Evolutionary conservation across 2,329 filamentous ascomycete genomes (phyloP), one percentile per base, ranked within the genome.

Genomic region (Aspergillus sp.): DNA sequence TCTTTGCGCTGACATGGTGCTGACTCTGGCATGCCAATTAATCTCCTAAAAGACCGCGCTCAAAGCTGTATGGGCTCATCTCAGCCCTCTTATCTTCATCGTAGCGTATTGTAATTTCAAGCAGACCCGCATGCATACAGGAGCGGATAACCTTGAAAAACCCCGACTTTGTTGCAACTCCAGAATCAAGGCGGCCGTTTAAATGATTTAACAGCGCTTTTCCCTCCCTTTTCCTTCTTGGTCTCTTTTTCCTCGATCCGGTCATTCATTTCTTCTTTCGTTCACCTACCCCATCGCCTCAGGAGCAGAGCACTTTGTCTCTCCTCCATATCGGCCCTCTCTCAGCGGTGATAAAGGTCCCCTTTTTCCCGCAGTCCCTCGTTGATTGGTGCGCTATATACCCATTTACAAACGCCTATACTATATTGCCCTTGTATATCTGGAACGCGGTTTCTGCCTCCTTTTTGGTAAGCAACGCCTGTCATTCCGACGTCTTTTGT

Each of bases 301-400:
- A 38, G 57, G 50, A 48, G 47, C 25, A 48, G 47, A 53, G 52
- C 54, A 43, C 34, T 61, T 45, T 56, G 50, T 45, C 49, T 52
- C 61, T 54, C 41, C 22, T 31, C 54, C 56, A 48, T 43, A 38
- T 51, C 17, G 50, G 38, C 48, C 57, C 41, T 46, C 55, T 49
- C 47, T 59, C 49, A 51, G 61, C 55, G 57, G 61, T 49, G 57
- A 57, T 57, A 50, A 17, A 51, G 38, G 48, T 46, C 54, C 45
- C 52, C 57, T 50, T 23, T 57, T 57, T 52, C 57, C 62, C 62
- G 57, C 57, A 55, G 59, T 66, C 64, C 52, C 55, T 66, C 64
- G 59, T 66, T 64, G 45, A 63, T 57, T 56, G 64, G 62, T 57
- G 60, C 56, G 48, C 45, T 57, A 47, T 38, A 30, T 60, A 28